Base-by-base conservation (phyloP, 2,329 filamentous ascomycete genomes). In the Botrytis elliptica region DNA sequence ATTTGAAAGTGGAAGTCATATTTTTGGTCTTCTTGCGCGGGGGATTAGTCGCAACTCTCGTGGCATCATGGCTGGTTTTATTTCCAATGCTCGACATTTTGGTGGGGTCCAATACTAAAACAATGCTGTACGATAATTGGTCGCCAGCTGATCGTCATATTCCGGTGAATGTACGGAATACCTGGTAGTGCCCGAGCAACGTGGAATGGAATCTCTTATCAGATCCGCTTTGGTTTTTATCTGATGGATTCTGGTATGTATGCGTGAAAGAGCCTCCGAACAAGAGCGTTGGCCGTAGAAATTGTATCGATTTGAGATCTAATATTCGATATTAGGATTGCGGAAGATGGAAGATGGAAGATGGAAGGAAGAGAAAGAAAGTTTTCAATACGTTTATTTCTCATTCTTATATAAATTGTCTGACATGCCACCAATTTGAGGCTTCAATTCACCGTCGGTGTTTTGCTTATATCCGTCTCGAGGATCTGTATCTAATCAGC, bases 1-100 rank as follows among this genome's bases (percentile, higher is more conserved):
- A 79, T 69, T 78, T 80, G 73, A 81, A 77, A 14, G 75, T 75
- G 3, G 75, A 68, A 20, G 78, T 72, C 79, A 80, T 81, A 20
- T 64, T 76, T 70, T 67, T 75, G 29, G 67, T 74, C 44, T 72
- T 75, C 44, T 57, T 71, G 60, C 60, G 70, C 20, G 70, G 46
- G 36, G 36, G 33, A 22, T 22, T 10, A n/a, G n/a, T 29, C 16
- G 36, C 25, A 33, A 40, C 7, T 49, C 20, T 65, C 38, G 57
- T 70, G 72, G 66, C 38, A 67, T 69, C 16, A 29, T 22, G 57
- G 64, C 38, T 52, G 22, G 25, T 70, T 73, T 73, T 73, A 62
- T 73, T 40, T 62, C 44, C 42, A 38, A 20, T 25, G 10, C 70
- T 66, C n/a, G 70, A 65, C 70, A 71, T 71, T 42, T 71, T 42